Base-by-base conservation (phyloP, 2,329 filamentous ascomycete genomes). In the Pseudogymnoascus sp. region DNA sequence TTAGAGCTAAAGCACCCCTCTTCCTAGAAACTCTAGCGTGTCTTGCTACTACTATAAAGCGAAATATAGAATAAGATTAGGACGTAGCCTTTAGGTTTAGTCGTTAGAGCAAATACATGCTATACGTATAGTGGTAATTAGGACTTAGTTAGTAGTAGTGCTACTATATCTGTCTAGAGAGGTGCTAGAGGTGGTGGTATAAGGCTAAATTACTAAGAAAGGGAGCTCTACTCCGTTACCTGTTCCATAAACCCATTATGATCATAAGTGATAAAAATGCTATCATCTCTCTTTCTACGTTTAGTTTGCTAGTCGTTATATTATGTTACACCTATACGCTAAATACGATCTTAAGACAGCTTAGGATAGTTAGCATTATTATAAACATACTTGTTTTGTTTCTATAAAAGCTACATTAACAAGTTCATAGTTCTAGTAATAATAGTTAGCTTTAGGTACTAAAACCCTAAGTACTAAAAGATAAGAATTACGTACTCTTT, bases 321-420 rank as follows among this genome's bases (percentile, higher is more conserved):
- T 4, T 44, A 1, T 44, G 17, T 44, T 1, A 2, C 17, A 23
- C 6, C 40, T 3, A 44, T 21, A 44, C 2, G 1, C 40, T 10
- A 5, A 44, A 23, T 21, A 23, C 4, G 4, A 44, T 2, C 3
- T 44, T 44, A 4, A 44, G 40, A 44, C 19, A 10, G 19, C 38
- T 42, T 3, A 42, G 9, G 6, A 42, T 67, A 66, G 4, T 62
- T 61, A 5, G 23, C 38, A 36, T 67, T 67, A 11, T 65, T 66
- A 23, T 28, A 42, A 17, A 50, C 42, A 40, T 67, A 67, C 28
- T 59, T 42, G 40, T 63, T 67, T 53, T 67, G 66, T 38, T 64
- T 67, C 62, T 36, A 67, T 21, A 64, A 67, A 7, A 67, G 50
- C 23, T 67, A 64, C 36, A 31, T 63, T 2, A 67, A 59, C 1